Base-by-base conservation (phyloP, 768 basidiomycete species). In the Trametes cingulata region DNA sequence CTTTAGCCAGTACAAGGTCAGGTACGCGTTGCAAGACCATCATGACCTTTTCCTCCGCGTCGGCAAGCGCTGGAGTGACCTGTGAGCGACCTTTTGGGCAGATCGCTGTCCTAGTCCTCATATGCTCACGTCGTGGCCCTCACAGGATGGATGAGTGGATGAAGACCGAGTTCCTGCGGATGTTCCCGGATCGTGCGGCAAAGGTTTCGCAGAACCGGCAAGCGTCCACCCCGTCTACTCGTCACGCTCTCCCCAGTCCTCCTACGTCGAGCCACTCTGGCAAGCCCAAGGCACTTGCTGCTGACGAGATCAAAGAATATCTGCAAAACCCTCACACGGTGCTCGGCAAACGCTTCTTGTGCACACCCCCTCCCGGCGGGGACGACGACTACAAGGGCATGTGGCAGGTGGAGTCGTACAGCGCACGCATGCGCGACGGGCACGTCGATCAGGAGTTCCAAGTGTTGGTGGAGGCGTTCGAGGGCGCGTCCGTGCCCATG, bases 331-430 rank as follows among this genome's bases (percentile, higher is more conserved):
- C 51, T 17, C 15, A 40, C 19, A 52, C 40, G 39, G 22, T 52
- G 51, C 40, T 52, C 5, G 39, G 51, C 51, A 52, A 55, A 35
- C 43, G 24, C 33, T 55, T 55, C 54, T 20, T 24, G 22, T 33
- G 37, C 17, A 3, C 43, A 7, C 43, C 43, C 3, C 54, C 54
- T 37, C 13, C 20, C 15, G 43, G 20, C 33, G 43, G 37, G 45
- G 51, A 41, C 3, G 33, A 55, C 14, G 54, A 55, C 3, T 46
- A 47, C 22, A 55, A 55, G 43, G 54, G 45, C 54, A 6, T 37
- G 43, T 55, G 54, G 54, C 15, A 17, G 45, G n/a, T 43, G 33
- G 54, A 55, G 20, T 55, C 54, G 45, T 55, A 55, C 29, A 37
- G 29, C 43, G 13, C 29, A 15, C 54, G 45, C 14, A 22, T 46